phyloP scores from a whole-genome alignment of 371 early-diverging fungal species.

The Mortierella sp. region DNA sequence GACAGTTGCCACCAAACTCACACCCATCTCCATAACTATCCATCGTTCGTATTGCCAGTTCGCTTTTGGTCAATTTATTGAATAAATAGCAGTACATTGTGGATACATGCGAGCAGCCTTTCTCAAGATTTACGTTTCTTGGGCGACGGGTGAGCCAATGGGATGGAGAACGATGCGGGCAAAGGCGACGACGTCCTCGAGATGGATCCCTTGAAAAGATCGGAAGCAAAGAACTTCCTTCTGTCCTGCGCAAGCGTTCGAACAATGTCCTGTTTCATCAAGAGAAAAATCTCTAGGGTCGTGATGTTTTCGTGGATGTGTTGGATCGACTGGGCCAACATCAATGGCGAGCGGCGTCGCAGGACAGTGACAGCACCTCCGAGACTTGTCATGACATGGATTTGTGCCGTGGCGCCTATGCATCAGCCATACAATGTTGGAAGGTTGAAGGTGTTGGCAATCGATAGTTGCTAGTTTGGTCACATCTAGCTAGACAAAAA shows the following conservation, averaged over 20 bases:
- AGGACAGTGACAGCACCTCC: slow-evolving; percentile 24
- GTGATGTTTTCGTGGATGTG: slow-evolving; percentile 8
- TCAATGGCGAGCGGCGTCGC: slow-evolving; percentile 12
- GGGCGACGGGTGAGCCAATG: neutral
- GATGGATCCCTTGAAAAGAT: neutral
- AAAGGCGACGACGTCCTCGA: neutral
- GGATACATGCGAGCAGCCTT: no score
- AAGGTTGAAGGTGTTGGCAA: no score
- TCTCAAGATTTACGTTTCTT: neutral
- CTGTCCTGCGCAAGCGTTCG: neutral
- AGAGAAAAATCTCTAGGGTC: slow-evolving; percentile 17
- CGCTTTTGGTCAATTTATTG: neutral
- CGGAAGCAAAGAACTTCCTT: neutral
- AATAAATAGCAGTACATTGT: no score
- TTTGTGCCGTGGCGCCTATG: slow-evolving; percentile 22
- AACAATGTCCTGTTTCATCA: slow-evolving; percentile 27
- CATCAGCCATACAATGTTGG: no score
- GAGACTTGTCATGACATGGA: slow-evolving; percentile 10
- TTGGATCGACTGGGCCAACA: slow-evolving; percentile 4
- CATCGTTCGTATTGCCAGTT: no score
- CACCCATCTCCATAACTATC: no score
- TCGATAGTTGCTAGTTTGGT: no score
- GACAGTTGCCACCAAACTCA: no score
- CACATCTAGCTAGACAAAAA: no score
- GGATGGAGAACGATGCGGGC: neutral